phyloP scores from a whole-genome alignment of 768 basidiomycete genomes.

The Boletales sp. region DNA sequence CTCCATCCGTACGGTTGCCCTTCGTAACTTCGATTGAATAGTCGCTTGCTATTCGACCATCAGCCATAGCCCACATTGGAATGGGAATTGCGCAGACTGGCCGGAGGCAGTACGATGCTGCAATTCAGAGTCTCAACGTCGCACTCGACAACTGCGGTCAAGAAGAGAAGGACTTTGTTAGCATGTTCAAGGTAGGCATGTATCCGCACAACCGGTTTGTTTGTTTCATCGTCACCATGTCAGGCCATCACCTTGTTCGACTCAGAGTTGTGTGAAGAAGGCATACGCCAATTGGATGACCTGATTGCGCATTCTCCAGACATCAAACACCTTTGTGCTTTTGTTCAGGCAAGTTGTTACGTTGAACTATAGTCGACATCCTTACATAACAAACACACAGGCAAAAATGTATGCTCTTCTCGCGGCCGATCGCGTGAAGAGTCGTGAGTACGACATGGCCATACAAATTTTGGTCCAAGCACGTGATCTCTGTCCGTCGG shows the following conservation, averaged over 20 bases:
- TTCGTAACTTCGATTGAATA: not conserved
- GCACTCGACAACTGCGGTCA: slow-evolving; percentile 1
- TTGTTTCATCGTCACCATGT: not conserved
- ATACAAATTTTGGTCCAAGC: slow-evolving; percentile 2
- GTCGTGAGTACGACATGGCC: not conserved
- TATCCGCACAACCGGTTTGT: not conserved
- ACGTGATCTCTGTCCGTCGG: slow-evolving; percentile 11
- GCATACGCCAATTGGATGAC: not conserved
- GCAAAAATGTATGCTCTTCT: slow-evolving; percentile 14
- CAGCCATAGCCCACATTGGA: slow-evolving; percentile 10
- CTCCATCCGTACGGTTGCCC: not conserved
- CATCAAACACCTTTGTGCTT: not conserved
- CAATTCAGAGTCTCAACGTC: not conserved
- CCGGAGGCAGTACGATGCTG: not conserved
- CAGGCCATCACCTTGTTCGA: slow-evolving; percentile 13
- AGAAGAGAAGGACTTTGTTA: slow-evolving; percentile 6
- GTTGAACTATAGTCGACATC: not conserved
- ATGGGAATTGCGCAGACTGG: slow-evolving; percentile 1
- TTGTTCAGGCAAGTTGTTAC: slow-evolving; percentile 12
- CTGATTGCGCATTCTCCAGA: slow-evolving; percentile 1
- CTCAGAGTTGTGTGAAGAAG: not conserved
- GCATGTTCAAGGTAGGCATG: slow-evolving; percentile 9
- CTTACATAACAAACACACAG: slow-evolving; percentile 2
- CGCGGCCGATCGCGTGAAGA: slow-evolving; percentile 5
- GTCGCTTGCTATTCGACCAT: slow-evolving; percentile 6